Conservation (phyloP, 2,329 filamentous ascomycete genomes). For the Xylariaceae sp. region DNA sequence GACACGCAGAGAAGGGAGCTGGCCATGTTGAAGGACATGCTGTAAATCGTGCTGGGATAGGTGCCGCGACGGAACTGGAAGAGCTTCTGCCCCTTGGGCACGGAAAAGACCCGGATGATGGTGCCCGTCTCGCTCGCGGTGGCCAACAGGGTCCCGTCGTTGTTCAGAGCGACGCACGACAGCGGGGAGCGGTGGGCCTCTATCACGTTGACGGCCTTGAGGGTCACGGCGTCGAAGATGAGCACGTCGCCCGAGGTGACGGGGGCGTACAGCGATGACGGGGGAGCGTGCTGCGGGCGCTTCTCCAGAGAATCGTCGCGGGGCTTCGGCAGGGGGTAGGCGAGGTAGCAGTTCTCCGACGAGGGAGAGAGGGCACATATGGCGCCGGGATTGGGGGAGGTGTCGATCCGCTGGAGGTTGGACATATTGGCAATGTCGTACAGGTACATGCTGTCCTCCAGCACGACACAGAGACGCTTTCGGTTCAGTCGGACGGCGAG, state of each 20-base stretch:
- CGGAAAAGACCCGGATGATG: slow-evolving; percentile 91
- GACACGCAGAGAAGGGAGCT: slow-evolving; percentile 93
- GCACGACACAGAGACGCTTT: slow-evolving; percentile 85
- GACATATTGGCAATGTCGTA: slow-evolving; percentile 99
- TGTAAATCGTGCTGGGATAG: slow-evolving; percentile 92
- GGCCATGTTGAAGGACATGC: slow-evolving; percentile 97
- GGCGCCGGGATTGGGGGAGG: slow-evolving; percentile 84
- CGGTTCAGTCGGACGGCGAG: slow-evolving; percentile 90
- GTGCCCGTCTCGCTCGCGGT: slow-evolving; percentile 97
- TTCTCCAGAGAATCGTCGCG: slow-evolving; percentile 53
- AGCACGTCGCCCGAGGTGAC: slow-evolving; percentile 88
- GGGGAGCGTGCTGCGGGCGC: slow-evolving; percentile 77
- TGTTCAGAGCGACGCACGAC: slow-evolving; percentile 86
- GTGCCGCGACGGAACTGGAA: slow-evolving; percentile 95
- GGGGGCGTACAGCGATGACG: slow-evolving; percentile 68
- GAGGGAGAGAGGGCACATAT: slow-evolving; percentile 92
- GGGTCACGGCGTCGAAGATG: slow-evolving; percentile 81
- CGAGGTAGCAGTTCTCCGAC: slow-evolving; percentile 92
- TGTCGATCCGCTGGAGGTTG: slow-evolving; percentile 84
- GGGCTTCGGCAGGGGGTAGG: slow-evolving; percentile 79
- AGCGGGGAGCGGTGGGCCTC: slow-evolving; percentile 90
- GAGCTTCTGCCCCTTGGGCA: slow-evolving; percentile 85
- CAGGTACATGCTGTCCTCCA: slow-evolving; percentile 95
- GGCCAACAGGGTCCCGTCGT: slow-evolving; percentile 82
- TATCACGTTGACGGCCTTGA: slow-evolving; percentile 91